A percentile compares a stretch with the other conserved stretches of the same genome.
phyloP scores from a whole-genome alignment of 2,329 filamentous ascomycete species.

The Pyrenophora graminea region DNA sequence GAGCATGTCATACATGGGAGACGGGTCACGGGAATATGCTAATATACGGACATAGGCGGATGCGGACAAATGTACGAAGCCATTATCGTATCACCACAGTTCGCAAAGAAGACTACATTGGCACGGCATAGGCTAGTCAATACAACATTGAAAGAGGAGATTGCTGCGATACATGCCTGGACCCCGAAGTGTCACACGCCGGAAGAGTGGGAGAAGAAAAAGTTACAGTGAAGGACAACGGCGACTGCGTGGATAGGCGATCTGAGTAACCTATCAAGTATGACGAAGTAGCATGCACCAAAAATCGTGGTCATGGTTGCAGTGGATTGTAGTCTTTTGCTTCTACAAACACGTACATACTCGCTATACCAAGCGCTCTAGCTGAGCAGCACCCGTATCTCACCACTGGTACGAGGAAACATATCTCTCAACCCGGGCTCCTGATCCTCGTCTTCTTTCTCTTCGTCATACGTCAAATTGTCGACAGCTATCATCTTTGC shows the following conservation, averaged over 20 bases:
- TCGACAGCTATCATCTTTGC: constrained; percentile 63
- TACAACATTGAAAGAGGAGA: constrained; percentile 79
- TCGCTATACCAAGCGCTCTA: constrained; percentile 36
- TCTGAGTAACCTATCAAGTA: no score
- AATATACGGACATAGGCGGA: constrained; percentile 56
- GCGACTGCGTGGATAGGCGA: neutral
- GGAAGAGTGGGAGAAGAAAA: constrained; percentile 80
- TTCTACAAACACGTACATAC: neutral
- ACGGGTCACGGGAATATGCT: constrained; percentile 8
- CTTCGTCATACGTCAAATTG: constrained; percentile 50
- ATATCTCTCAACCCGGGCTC: constrained; percentile 55
- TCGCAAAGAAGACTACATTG: constrained; percentile 66
- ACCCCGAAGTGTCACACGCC: constrained; percentile 92
- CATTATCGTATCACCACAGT: constrained; percentile 63
- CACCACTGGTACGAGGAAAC: constrained; percentile 67
- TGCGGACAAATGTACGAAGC: constrained; percentile 74
- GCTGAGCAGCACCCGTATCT: constrained; percentile 67
- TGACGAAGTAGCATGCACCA: neutral
- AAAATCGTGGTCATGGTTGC: neutral
- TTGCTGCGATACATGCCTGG: constrained; percentile 91
- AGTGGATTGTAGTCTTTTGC: neutral
- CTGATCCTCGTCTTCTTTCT: constrained; percentile 45
- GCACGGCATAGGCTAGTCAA: constrained; percentile 88
- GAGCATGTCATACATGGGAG: no score
- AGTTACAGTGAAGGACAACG: constrained; percentile 37